Percentiles rank a stretch among this genome's conserved stretches.
Conservation (phyloP, 345 rosid species). For the Euphorbia lathyris region DNA sequence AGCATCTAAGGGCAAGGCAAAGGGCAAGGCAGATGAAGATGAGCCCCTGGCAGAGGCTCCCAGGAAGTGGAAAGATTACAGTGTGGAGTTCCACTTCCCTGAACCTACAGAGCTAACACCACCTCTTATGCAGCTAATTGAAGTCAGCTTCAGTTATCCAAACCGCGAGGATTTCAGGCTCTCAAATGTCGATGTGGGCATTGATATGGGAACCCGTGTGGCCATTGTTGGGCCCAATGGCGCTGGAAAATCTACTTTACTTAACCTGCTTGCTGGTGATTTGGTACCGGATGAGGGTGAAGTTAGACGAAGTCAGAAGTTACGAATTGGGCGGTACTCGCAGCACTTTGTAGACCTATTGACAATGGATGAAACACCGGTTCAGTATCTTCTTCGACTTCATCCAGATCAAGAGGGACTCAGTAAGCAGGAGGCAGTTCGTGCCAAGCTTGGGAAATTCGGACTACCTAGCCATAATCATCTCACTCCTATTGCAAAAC, state of each 20-base stretch:
- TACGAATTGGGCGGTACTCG: constrained; percentile 89
- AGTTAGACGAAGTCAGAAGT: constrained; percentile 77
- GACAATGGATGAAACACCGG: constrained; percentile 90
- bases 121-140: constrained; percentile 83
- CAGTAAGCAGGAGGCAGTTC: constrained; percentile 93
- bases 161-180: constrained; percentile 75
- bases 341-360: constrained; percentile 94
- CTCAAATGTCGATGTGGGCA: constrained; percentile 83
- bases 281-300: constrained; percentile 80
- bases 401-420: constrained; percentile 96
- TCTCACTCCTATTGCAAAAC: constrained; percentile 75
- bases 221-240: constrained; percentile 97
- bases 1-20: constrained; percentile 68
- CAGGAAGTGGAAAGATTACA: constrained; percentile 87
- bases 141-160: constrained; percentile 88
- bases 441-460: constrained; percentile 91
- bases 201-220: constrained; percentile 96
- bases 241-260: constrained; percentile 89
- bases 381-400: constrained; percentile 88
- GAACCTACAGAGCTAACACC: constrained; percentile 96
- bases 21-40: constrained; percentile 77
- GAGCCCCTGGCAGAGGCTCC: constrained; percentile 72
- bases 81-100: constrained; percentile 90
- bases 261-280: constrained; percentile 94
- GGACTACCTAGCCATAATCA: constrained; percentile 94